Evolutionary conservation across 192 early-diverging fungal genomes (phyloP).

Genomic region (Chytriomyces sp.): DNA sequence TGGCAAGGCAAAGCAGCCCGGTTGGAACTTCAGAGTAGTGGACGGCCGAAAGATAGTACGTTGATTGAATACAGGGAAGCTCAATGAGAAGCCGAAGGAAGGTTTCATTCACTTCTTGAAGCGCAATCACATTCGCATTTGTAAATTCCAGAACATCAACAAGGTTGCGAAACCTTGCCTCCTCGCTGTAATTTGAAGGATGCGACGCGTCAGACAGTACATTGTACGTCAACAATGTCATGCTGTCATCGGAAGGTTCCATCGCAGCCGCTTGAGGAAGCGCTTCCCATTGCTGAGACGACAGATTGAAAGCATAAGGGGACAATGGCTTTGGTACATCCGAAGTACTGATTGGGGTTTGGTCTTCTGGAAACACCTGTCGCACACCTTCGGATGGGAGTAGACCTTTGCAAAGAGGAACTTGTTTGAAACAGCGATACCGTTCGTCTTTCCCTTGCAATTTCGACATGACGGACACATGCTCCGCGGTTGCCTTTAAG

Average conservation of each 20-base stretch:
- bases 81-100: constrained; percentile 1
- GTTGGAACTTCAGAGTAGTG: not conserved
- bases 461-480: constrained; percentile 22
- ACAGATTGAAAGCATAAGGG: constrained; percentile 5
- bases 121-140: constrained; percentile 15
- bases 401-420: not conserved
- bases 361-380: not conserved
- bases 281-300: not conserved
- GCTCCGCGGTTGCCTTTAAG: not conserved
- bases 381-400: no score
- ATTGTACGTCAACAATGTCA: constrained; percentile 15
- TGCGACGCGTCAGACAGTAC: constrained; percentile 2
- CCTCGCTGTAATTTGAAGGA: not conserved
- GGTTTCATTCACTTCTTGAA: constrained; percentile 8
- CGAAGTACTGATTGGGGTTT: not conserved
- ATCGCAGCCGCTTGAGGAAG: not conserved
- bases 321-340: not conserved
- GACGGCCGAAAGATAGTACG: not conserved
- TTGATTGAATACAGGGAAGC: not conserved
- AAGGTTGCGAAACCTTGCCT: not conserved
- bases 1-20: not conserved
- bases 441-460: not conserved
- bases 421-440: not conserved
- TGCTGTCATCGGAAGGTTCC: not conserved
- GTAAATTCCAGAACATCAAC: not conserved